Evolutionary conservation across 352 stramenopile species (phyloP).

Genomic region (Pythium oligandrum): DNA sequence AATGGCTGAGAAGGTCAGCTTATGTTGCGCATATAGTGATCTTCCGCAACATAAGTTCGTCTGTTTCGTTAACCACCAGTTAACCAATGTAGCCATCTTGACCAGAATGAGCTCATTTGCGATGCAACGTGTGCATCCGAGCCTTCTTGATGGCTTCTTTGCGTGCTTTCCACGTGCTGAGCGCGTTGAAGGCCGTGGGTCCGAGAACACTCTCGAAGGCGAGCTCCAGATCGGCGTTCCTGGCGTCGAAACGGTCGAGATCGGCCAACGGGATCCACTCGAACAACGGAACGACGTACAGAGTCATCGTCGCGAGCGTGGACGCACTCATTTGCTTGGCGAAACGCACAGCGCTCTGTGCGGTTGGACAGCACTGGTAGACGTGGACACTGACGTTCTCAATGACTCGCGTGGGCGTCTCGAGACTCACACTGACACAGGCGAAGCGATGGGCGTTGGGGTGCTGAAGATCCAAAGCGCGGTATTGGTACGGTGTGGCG

Average conservation of each 20-base stretch:
- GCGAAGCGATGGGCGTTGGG: constrained; percentile 70
- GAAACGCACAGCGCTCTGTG: constrained; percentile 72
- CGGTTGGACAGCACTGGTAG: constrained; percentile 78
- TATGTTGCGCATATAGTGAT: constrained; percentile 6
- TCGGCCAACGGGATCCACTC: constrained; percentile 69
- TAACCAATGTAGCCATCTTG: no score
- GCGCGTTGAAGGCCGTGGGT: constrained; percentile 9
- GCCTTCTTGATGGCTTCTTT: constrained; percentile 64
- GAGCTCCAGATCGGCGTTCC: constrained; percentile 54
- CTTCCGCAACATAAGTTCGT: constrained; percentile 4
- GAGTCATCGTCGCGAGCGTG: constrained; percentile 32
- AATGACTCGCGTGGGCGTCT: constrained; percentile 23
- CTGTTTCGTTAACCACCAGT: not conserved
- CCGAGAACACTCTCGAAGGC: constrained; percentile 41
- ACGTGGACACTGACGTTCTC: constrained; percentile 65
- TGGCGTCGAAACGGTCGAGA: constrained; percentile 67
- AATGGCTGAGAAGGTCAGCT: not conserved
- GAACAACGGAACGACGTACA: constrained; percentile 75
- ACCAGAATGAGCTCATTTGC: not conserved
- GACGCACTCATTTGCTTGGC: constrained; percentile 46
- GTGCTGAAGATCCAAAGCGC: constrained; percentile 36
- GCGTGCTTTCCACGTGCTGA: constrained; percentile 64
- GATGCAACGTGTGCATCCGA: constrained; percentile 11
- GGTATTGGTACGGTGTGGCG: constrained; percentile 30
- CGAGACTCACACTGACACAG: constrained; percentile 50